Evolutionary conservation across 148 eudicot species (phyloP).

Genomic region (Limonium bicolor): DNA sequence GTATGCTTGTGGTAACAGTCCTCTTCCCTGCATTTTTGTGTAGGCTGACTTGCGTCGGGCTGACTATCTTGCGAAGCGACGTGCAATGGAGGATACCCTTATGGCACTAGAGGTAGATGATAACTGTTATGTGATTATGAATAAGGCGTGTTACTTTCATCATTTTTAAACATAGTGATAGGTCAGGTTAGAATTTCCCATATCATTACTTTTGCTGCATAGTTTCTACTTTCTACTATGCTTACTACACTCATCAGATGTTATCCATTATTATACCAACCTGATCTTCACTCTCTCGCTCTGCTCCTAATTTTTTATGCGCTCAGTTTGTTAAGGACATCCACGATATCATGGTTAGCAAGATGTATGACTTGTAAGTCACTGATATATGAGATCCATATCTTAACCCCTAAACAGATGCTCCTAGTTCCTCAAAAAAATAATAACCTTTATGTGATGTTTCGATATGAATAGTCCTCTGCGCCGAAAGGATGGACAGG

Average conservation of each 20-base stretch:
- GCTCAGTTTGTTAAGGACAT: constrained; percentile 83
- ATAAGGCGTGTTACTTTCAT: too few species aligned
- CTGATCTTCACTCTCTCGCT: too few species aligned
- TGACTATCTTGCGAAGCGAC: constrained; percentile 71
- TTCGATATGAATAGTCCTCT: constrained; percentile 14
- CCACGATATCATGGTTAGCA: constrained; percentile 71
- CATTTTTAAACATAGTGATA: too few species aligned
- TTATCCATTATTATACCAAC: too few species aligned
- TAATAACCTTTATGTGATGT: constrained; percentile 5
- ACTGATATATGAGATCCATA: neutral
- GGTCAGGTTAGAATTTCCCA: too few species aligned
- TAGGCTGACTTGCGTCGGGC: constrained; percentile 96
- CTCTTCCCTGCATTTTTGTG: neutral
- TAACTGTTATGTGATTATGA: too few species aligned
- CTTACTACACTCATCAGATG: too few species aligned
- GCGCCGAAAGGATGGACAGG: constrained; percentile 24
- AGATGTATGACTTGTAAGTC: constrained; percentile 64
- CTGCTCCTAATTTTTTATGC: too few species aligned
- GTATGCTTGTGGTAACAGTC: too few species aligned
- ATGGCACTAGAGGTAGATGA: constrained; percentile 81
- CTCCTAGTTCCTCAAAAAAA: constrained; percentile 2
- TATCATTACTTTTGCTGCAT: too few species aligned
- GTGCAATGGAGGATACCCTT: constrained; percentile 85
- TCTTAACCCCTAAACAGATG: neutral
- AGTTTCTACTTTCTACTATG: too few species aligned